phyloP scores from a whole-genome alignment of 2,329 filamentous ascomycete species.

The Xylaria sp. region DNA sequence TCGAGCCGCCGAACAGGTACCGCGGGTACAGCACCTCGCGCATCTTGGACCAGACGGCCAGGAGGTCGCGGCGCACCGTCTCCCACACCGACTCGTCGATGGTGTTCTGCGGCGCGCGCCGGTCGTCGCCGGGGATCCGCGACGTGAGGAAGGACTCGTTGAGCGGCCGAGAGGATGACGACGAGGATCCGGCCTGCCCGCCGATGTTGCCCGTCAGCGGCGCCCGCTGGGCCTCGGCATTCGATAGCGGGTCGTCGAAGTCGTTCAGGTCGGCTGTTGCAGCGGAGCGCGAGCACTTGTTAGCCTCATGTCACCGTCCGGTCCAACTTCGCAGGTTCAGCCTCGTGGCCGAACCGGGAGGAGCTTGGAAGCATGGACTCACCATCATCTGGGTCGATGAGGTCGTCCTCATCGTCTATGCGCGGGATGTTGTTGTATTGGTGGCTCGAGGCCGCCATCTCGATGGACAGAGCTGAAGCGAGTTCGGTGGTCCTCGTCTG shows the following conservation, averaged over 20 bases:
- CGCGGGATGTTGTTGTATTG: constrained; percentile 71
- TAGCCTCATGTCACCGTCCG: constrained; percentile 19
- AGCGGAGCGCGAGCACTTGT: constrained; percentile 5
- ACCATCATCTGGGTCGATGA: constrained; percentile 86
- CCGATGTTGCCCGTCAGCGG: constrained; percentile 88
- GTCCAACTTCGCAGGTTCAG: neutral
- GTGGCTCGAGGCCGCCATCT: constrained; percentile 61
- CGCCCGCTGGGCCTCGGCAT: constrained; percentile 73
- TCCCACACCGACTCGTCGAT: constrained; percentile 98
- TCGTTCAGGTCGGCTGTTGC: constrained; percentile 82
- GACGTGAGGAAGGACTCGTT: constrained; percentile 88
- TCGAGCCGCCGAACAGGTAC: constrained; percentile 81
- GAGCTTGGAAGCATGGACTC: constrained; percentile 40
- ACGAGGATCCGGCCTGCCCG: constrained; percentile 52
- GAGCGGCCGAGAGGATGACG: constrained; percentile 65
- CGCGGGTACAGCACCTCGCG: constrained; percentile 95
- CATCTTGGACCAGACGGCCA: constrained; percentile 98
- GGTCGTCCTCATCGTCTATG: constrained; percentile 72
- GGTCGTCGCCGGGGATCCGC: constrained; percentile 90
- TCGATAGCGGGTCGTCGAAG: constrained; percentile 85
- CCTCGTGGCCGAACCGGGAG: neutral
- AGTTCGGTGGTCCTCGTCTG: constrained; percentile 18
- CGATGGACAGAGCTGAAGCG: constrained; percentile 25
- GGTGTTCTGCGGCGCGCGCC: constrained; percentile 87
- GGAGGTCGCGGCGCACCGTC: constrained; percentile 89